Evolutionary conservation across 331 rosid species (phyloP).

Genomic region (Acacia concinna): DNA sequence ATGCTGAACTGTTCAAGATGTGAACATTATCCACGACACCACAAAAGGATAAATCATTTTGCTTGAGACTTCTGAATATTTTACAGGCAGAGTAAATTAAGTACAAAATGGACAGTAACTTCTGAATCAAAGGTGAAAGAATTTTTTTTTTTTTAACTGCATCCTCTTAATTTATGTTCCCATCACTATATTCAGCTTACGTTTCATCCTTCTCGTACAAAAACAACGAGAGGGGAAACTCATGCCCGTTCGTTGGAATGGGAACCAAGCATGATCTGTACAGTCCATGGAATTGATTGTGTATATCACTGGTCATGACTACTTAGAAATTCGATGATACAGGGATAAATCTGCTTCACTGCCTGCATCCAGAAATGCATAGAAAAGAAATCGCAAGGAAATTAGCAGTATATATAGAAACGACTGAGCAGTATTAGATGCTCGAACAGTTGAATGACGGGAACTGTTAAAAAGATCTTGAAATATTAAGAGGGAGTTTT

Average conservation of each 20-base stretch:
- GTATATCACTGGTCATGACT: constrained; percentile 52
- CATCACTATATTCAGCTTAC: constrained; percentile 12
- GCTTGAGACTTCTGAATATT: neutral
- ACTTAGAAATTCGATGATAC: constrained; percentile 71
- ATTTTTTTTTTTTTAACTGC: neutral
- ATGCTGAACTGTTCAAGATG: neutral
- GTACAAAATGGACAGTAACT: constrained; percentile 24
- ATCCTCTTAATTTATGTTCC: constrained; percentile 19
- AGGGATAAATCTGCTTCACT: constrained; percentile 78
- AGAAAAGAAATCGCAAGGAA: constrained; percentile 27
- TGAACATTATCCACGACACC: neutral
- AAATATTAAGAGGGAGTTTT: neutral
- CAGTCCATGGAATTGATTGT: constrained; percentile 25
- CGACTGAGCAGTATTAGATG: neutral
- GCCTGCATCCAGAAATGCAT: constrained; percentile 57
- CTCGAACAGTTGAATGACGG: neutral
- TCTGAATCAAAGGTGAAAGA: neutral
- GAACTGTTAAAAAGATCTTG: neutral
- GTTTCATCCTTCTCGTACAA: constrained; percentile 22
- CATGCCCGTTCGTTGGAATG: constrained; percentile 35
- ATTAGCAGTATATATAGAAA: constrained; percentile 19
- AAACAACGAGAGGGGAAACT: constrained; percentile 15
- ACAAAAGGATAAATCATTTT: neutral
- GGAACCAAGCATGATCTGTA: constrained; percentile 25
- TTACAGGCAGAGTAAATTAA: neutral